Evolutionary conservation across 1,284 basidiomycete genomes (phyloP).

Genomic region (Ceratobasidium sp.): DNA sequence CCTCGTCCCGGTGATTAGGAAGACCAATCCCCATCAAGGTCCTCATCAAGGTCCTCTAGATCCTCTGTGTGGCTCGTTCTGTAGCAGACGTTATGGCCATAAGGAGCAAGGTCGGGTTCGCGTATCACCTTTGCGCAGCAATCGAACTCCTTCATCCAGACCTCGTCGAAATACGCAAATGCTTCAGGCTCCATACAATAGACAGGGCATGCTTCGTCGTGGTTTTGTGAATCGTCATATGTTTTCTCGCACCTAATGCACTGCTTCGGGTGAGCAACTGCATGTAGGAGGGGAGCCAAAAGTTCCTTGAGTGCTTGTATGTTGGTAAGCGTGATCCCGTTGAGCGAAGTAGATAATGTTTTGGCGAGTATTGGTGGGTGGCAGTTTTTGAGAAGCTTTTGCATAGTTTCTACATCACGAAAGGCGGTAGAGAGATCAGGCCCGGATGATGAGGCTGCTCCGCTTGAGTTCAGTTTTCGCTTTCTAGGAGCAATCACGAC

Average conservation of each 20-base stretch:
- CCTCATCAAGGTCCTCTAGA: neutral
- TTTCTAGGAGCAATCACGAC: too few species aligned
- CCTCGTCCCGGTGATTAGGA: neutral
- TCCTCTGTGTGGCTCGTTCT: neutral
- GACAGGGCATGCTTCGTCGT: neutral
- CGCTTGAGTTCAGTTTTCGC: neutral
- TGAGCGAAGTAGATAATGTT: neutral
- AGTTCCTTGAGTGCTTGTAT: neutral
- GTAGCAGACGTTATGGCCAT: neutral
- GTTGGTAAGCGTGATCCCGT: neutral
- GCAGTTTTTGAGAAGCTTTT: neutral
- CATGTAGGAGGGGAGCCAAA: neutral
- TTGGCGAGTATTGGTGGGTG: neutral
- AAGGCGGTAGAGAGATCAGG: too few species aligned
- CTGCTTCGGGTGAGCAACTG: neutral
- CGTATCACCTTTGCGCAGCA: neutral
- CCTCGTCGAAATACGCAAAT: neutral
- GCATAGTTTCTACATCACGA: neutral
- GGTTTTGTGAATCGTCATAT: neutral
- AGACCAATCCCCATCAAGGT: too few species aligned
- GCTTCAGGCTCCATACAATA: neutral
- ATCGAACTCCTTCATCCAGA: too few species aligned
- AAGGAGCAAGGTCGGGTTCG: too few species aligned
- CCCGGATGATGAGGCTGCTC: neutral
- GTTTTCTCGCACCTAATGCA: slow-evolving; percentile 3